Conservation (phyloP, 495 filamentous ascomycete genomes). For the Bombardia bombarda region DNA sequence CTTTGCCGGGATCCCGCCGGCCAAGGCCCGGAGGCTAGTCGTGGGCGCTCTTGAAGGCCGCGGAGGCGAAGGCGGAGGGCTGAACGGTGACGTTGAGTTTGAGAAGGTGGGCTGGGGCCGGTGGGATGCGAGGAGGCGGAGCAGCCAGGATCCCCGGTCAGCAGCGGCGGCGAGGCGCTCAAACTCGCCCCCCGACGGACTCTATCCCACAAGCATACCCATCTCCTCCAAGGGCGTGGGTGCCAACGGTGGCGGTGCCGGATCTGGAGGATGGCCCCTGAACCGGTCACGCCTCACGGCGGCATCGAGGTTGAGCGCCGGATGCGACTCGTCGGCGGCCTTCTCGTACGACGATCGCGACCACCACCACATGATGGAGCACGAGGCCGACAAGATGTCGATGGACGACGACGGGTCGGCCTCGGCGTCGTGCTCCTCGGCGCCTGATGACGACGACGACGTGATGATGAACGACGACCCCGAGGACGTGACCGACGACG, state of each 20-base stretch:
- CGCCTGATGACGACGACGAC: slow-evolving; percentile 66
- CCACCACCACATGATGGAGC: slow-evolving; percentile 63
- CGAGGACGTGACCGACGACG: slow-evolving; percentile 88
- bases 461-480: slow-evolving; percentile 57
- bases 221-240: slow-evolving; percentile 50
- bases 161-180: slow-evolving; percentile 35
- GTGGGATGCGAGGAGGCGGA: slow-evolving; percentile 78
- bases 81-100: slow-evolving; percentile 75
- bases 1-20: slow-evolving; percentile 82
- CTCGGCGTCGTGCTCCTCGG: slow-evolving; percentile 65
- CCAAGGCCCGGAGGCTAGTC: slow-evolving; percentile 83
- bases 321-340: slow-evolving; percentile 39
- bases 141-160: slow-evolving; percentile 30
- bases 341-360: slow-evolving; percentile 68
- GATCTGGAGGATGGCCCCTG: too few species aligned
- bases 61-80: slow-evolving; percentile 54
- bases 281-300: slow-evolving; percentile 39
- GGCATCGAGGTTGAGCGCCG: slow-evolving; percentile 50
- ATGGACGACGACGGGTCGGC: slow-evolving; percentile 65
- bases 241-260: slow-evolving; percentile 33
- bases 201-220: slow-evolving; percentile 55
- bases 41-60: slow-evolving; percentile 77
- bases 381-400: slow-evolving; percentile 96
- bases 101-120: slow-evolving; percentile 97
- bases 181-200: slow-evolving; percentile 40